Percentiles rank a stretch among this genome's conserved stretches.
phyloP scores from a whole-genome alignment of 225 moss, liverwort and hornwort genomes.

The Physcomitrellopsis africana region DNA sequence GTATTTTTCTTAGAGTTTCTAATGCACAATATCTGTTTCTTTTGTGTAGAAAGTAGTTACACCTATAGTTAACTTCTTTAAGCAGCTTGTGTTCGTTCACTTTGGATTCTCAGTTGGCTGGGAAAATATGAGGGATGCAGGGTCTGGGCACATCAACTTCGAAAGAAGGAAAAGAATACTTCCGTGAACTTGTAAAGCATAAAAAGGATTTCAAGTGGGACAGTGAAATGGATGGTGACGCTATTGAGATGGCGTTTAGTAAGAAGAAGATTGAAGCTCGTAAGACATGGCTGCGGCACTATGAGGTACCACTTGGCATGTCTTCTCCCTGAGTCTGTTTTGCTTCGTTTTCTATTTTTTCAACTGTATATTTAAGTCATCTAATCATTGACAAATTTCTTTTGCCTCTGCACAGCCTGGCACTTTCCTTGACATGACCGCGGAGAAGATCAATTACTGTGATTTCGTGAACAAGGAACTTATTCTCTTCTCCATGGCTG shows the following conservation, averaged over 20 bases:
- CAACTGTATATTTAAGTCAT: too few relatives aligned
- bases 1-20: background rate
- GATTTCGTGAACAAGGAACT: slow-evolving; percentile 99
- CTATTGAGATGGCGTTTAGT: slow-evolving; percentile 99
- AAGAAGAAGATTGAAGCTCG: slow-evolving; percentile 97
- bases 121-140: slow-evolving; percentile 35
- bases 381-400: too few relatives aligned
- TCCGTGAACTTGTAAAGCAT: slow-evolving; percentile 76
- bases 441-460: slow-evolving; percentile 75
- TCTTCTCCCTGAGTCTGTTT: background rate
- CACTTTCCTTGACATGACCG: slow-evolving; percentile 91
- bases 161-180: slow-evolving; percentile 96
- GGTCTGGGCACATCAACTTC: slow-evolving; percentile 94
- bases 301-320: slow-evolving; percentile 53
- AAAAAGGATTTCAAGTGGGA: slow-evolving; percentile 88
- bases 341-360: too few relatives aligned
- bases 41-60: too few relatives aligned
- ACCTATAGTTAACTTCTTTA: background rate
- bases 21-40: too few relatives aligned
- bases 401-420: slow-evolving; percentile 59
- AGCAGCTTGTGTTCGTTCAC: background rate
- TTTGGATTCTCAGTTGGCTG: background rate
- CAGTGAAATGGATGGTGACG: slow-evolving; percentile 83
- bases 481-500: slow-evolving; percentile 94
- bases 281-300: slow-evolving; percentile 94